Percentiles rank a stretch among this genome's conserved stretches.
Conservation (phyloP, 345 rosid species). For the Lagerstroemia speciosa region DNA sequence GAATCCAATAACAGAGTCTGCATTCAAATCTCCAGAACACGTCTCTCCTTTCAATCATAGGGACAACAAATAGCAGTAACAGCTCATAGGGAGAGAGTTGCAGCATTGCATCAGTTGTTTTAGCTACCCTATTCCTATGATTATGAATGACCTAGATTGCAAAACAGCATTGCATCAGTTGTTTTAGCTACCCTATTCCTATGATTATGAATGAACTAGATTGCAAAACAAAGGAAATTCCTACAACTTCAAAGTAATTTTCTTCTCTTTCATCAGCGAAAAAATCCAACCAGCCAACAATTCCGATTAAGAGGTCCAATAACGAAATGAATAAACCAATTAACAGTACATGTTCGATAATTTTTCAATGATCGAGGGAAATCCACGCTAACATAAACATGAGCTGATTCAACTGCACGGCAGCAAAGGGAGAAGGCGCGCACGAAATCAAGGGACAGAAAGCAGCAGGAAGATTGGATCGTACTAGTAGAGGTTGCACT, state of each 20-base stretch:
- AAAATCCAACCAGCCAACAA: neutral
- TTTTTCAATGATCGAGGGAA: neutral
- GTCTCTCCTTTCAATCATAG: neutral
- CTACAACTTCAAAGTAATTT: no score
- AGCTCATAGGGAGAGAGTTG: neutral
- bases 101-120: neutral
- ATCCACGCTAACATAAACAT: neutral
- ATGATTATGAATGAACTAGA: no score
- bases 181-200: neutral
- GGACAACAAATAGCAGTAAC: neutral
- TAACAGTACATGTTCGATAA: neutral
- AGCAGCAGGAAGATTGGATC: conserved; percentile 12
- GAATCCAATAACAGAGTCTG: neutral
- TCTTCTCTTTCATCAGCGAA: no score
- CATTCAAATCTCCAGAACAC: neutral
- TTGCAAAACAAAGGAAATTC: no score
- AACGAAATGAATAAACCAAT: neutral
- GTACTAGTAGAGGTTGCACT: conserved; percentile 98
- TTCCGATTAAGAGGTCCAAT: neutral
- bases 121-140: neutral
- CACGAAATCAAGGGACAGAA: neutral
- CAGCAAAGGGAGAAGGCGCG: no score
- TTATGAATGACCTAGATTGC: no score
- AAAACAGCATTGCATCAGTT: neutral
- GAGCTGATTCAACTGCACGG: no score